Conservation (phyloP, 257 asterid species). For the Craterostigma plantagineum region DNA sequence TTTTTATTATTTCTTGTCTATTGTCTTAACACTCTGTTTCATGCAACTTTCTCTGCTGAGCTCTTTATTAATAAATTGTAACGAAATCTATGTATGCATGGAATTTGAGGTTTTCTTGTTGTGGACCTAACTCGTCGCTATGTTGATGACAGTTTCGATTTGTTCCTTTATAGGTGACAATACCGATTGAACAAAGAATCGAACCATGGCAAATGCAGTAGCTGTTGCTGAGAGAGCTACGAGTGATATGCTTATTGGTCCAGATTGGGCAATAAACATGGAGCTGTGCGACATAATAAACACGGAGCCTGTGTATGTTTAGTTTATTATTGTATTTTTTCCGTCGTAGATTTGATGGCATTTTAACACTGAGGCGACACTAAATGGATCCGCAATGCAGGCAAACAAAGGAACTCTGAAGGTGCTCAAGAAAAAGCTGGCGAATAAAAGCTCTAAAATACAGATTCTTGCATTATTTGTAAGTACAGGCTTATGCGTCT, state of each 20-base stretch:
- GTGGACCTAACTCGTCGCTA: no score
- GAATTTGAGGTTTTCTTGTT: no score
- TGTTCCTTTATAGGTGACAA: no score
- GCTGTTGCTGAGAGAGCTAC: constrained; percentile 96
- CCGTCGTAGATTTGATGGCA: neutral
- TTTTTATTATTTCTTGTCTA: no score
- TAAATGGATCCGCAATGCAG: constrained; percentile 22
- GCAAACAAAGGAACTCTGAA: constrained; percentile 90
- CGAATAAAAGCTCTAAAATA: constrained; percentile 67
- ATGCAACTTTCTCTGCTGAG: no score
- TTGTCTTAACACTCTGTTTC: no score
- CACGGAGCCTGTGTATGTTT: constrained; percentile 55
- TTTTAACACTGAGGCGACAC: neutral
- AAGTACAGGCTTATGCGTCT: constrained; percentile 15
- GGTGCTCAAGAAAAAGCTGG: constrained; percentile 75
- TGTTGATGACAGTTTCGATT: no score
- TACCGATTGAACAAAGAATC: neutral
- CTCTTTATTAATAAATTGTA: no score
- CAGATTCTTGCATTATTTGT: constrained; percentile 87
- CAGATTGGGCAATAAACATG: constrained; percentile 93
- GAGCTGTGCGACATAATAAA: constrained; percentile 86
- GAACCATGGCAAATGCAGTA: constrained; percentile 66
- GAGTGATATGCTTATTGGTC: constrained; percentile 80
- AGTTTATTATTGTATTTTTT: neutral
- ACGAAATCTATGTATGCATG: no score